phyloP scores from a whole-genome alignment of 306 rosid species.

The Quercus berberidifolia region DNA sequence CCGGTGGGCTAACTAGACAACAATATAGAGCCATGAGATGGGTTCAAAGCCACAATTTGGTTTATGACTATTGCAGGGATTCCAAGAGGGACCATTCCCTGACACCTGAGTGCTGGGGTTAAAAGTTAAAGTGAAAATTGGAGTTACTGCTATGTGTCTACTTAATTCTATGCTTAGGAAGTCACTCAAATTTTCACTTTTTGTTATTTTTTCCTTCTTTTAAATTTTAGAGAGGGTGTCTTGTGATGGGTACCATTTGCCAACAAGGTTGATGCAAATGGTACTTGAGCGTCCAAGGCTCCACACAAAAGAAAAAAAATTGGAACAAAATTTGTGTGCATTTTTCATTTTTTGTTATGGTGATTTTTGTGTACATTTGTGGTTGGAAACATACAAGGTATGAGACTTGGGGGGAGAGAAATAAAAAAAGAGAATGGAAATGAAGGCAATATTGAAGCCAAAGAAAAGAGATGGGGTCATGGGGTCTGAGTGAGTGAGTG shows the following conservation, averaged over 20 bases:
- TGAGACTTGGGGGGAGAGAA: not conserved
- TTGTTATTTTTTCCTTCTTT: constrained; percentile 1
- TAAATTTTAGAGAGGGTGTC: constrained; percentile 9
- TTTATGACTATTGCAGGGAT: constrained; percentile 83
- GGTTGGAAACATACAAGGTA: not conserved
- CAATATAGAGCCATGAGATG: constrained; percentile 70
- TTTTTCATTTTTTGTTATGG: constrained; percentile 2
- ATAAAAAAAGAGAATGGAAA: not conserved
- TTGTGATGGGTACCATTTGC: constrained; percentile 35
- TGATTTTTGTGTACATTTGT: constrained; percentile 13
- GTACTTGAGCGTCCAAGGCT: constrained; percentile 38
- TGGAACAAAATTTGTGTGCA: constrained; percentile 20
- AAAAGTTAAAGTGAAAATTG: not conserved
- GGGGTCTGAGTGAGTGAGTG: not conserved
- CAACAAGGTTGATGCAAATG: constrained; percentile 15
- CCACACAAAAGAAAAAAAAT: constrained; percentile 19
- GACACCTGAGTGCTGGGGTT: constrained; percentile 87
- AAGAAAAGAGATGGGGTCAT: not conserved
- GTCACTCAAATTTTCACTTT: constrained; percentile 22
- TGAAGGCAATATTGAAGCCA: not conserved
- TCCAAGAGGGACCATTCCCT: constrained; percentile 68
- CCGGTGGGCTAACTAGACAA: constrained; percentile 69
- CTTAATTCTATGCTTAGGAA: not conserved
- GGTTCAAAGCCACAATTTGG: constrained; percentile 78
- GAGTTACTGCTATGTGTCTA: not conserved